Evolutionary conservation across 352 stramenopile species (phyloP), one percentile per base, ranked within the genome.

Genomic region (Pythium folliculosum): DNA sequence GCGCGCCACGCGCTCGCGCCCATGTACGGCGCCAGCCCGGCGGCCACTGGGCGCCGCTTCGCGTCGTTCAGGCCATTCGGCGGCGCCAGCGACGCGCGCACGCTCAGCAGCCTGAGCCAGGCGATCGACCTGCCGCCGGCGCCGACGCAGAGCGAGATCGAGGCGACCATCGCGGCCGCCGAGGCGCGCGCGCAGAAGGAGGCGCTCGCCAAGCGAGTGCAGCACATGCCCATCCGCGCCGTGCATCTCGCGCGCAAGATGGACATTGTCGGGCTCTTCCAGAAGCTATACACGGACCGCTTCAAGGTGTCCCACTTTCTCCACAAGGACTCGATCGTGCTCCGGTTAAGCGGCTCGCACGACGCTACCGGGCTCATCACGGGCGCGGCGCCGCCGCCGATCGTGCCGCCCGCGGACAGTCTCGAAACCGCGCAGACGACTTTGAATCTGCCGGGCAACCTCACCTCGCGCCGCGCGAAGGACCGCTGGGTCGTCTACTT

Each of bases 401-500:
- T 77, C 17, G 49, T 72, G 2, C 21, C 63, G 7, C 22, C 27
- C 12, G 13, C 35, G 10, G 32, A 38, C 13, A 47, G 27, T 19
- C 16, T 54, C 22, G 40, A 59, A 7, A 53, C 8, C 7, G 19
- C 58, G 5, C 59, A 71, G n/a, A 80, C 78, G 19, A 81, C 64
- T 21, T 57, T 90, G 6, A 89, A 64, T 62, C 67, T 89, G 6
- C 80, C 76, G 35, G 82, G 78, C 37, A 82, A 81, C 54, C 66
- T 91, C 27, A 81, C 81, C 32, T 91, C 81, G 27, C 76, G 84
- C 63, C 85, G 87, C 21, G 94, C 92, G 21, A 90, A 86, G 44
- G 94, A 98, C 76, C 94, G 90, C 70, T 97, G 89, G 85, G 82
- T 96, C 50, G 91, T 97, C 27, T 93, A 97, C 71, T 97, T 97